These are phyloP conservation scores for Exophiala calicioides DNA, from an alignment of 2,329 filamentous ascomycete genomes.

Conservation along the genomic window DNA sequence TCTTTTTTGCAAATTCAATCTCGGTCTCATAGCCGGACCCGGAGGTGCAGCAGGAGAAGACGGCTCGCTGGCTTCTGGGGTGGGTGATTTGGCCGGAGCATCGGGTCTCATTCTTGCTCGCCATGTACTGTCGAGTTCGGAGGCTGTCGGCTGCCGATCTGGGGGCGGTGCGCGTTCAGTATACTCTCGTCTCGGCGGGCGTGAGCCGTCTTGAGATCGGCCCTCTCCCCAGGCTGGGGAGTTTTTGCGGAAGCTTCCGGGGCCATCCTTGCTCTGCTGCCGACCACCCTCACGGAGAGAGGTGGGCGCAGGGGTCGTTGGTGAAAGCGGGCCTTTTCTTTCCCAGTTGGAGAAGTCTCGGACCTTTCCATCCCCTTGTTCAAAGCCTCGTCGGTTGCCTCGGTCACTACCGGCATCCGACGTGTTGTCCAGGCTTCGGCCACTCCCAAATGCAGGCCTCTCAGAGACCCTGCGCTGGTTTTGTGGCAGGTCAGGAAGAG, in stretches of 20 bases:
- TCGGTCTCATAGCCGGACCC: slow-evolving; percentile 68
- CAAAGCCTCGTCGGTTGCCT: slow-evolving; percentile 67
- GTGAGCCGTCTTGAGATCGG: slow-evolving; percentile 71
- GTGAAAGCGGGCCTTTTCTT: slow-evolving; percentile 86
- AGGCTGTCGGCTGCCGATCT: slow-evolving; percentile 77
- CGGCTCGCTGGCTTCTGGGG: slow-evolving; percentile 71
- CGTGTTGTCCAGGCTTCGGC: slow-evolving; percentile 55
- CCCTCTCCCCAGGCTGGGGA: slow-evolving; percentile 76
- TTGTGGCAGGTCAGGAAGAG: slow-evolving; percentile 71
- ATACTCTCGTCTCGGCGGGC: slow-evolving; percentile 77
- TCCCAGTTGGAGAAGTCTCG: slow-evolving; percentile 91
- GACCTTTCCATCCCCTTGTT: slow-evolving; percentile 69
- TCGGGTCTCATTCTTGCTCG: slow-evolving; percentile 89
- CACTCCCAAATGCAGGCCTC: slow-evolving; percentile 52
- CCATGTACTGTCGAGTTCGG: slow-evolving; percentile 93
- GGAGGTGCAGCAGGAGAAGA: slow-evolving; percentile 68
- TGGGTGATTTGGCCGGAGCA: slow-evolving; percentile 61
- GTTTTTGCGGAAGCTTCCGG: slow-evolving; percentile 58
- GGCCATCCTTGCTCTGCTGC: slow-evolving; percentile 61
- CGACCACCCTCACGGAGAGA: slow-evolving; percentile 59
- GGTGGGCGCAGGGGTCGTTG: slow-evolving; percentile 52
- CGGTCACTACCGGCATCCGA: slow-evolving; percentile 65
- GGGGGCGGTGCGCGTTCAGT: slow-evolving; percentile 65
- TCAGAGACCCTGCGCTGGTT: slow-evolving; percentile 57
- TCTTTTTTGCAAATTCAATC: slow-evolving; percentile 84